These are phyloP conservation scores for Isabelozyma heimii DNA, from an alignment of 805 yeast species.

Conservation along the genomic window DNA sequence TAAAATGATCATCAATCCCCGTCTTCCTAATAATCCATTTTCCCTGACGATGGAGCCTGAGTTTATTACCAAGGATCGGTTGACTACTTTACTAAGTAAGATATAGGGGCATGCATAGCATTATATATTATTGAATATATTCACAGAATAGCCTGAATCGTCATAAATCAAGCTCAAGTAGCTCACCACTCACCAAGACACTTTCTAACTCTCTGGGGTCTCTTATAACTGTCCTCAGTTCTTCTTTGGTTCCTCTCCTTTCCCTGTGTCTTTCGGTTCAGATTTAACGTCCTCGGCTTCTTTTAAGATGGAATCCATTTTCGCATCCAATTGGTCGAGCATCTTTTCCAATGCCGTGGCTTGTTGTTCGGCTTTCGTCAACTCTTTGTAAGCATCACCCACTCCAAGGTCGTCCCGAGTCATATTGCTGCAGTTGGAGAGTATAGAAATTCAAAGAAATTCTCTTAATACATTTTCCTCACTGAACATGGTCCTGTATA, in stretches of 20 bases:
- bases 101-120: background rate
- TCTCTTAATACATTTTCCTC: no score
- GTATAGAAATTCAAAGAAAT: no score
- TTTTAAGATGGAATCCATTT: slow-evolving; percentile 54
- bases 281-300: slow-evolving; percentile 37
- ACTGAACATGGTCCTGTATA: no score
- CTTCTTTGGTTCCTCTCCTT: background rate
- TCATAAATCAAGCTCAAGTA: no score
- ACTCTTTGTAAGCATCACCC: slow-evolving; percentile 56
- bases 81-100: slow-evolving; percentile 1
- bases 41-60: slow-evolving; percentile 49
- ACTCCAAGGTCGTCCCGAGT: slow-evolving; percentile 37
- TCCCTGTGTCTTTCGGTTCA: slow-evolving; percentile 9
- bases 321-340: slow-evolving; percentile 63
- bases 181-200: no score
- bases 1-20: slow-evolving; percentile 61
- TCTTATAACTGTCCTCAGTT: background rate
- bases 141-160: no score
- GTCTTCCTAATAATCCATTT: slow-evolving; percentile 73
- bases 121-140: no score
- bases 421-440: slow-evolving; percentile 11
- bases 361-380: slow-evolving; percentile 63
- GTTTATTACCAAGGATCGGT: slow-evolving; percentile 34
- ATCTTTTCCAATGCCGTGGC: slow-evolving; percentile 63
- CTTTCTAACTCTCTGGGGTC: background rate